phyloP scores from a whole-genome alignment of 768 basidiomycete species.

The Mycena rosella region DNA sequence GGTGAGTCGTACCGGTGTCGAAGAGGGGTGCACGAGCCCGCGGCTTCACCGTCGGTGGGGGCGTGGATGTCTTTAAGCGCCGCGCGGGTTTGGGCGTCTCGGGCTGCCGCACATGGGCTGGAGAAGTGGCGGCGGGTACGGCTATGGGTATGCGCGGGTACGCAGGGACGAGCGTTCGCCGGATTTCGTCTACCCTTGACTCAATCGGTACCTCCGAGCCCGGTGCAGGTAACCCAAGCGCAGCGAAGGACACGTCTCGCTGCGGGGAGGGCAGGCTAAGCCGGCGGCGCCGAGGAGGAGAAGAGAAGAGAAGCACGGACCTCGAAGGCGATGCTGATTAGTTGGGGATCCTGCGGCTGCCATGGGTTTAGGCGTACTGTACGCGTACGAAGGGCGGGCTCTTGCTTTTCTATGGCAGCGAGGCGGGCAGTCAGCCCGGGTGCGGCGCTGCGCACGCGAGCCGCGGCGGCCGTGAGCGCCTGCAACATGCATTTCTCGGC shows the following conservation, averaged over 20 bases:
- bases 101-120: constrained; percentile 39
- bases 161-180: constrained; percentile 41
- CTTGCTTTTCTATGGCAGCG: background rate
- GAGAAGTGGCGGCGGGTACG: constrained; percentile 26
- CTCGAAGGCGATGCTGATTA: constrained; percentile 34
- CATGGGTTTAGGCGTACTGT: constrained; percentile 34
- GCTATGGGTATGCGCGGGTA: constrained; percentile 43
- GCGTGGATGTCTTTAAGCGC: constrained; percentile 31
- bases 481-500: constrained; percentile 42
- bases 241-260: constrained; percentile 30
- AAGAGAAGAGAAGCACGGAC: constrained; percentile 11
- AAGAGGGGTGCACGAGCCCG: constrained; percentile 21
- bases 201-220: constrained; percentile 32
- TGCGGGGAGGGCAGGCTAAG: too few relatives aligned
- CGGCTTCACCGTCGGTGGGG: constrained; percentile 30
- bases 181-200: constrained; percentile 45
- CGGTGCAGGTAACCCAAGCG: constrained; percentile 35
- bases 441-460: constrained; percentile 29
- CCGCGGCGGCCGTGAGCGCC: constrained; percentile 41
- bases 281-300: too few relatives aligned
- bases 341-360: constrained; percentile 25
- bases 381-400: background rate
- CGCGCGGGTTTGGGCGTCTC: constrained; percentile 7
- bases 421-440: constrained; percentile 27
- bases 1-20: background rate